Evolutionary conservation across 2,329 filamentous ascomycete species (phyloP), one percentile per base, ranked within the genome.

Genomic region (Aspergillus ruber): DNA sequence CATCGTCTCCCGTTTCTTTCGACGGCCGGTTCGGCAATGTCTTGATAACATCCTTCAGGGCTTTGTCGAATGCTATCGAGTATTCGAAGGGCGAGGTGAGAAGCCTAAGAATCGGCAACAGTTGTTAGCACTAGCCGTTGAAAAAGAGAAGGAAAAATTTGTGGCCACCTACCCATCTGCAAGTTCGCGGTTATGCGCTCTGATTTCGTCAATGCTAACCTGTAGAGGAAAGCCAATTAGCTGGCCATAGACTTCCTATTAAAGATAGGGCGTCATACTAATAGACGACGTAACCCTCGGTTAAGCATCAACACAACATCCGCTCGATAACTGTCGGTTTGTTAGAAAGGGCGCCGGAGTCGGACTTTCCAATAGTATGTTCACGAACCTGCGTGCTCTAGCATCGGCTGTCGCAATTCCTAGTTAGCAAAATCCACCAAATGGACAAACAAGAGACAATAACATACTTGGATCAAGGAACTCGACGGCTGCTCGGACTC

Each of bases 21-120:
- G 85, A 79, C 2, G 88, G 82, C 36, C 87, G 82, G 59, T 86
- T 83, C 9, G 85, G 84, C 27, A 95, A 75, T 2, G 89, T 86
- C 63, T 85, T 81, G 54, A 97, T 84, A 45, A 96, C 86, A 54
- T 93, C 84, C 65, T 93, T 95, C 52, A 98, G 80, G 1, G 91
- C 93, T 56, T 83, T 79, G 66, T 98, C 88, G 71, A 98, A 97
- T 46, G 91, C 90, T 53, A 89, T 76, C 2, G 83, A 82, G 65
- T 85, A 95, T 61, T 95, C 89, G 72, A 96, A 97, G 1, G 93
- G 93, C 46, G 85, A 80, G 57, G 85, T 83, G 40, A 98, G 80
- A 33, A 98, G 78, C 44, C 69, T 72, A 48, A 15, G 21, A 29
- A 21, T n/a, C 12, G 38, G 1, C 4, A 5, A 39, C 13, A 18